Evolutionary conservation across 345 rosid species (phyloP).

Genomic region (Ailanthus altissimus): DNA sequence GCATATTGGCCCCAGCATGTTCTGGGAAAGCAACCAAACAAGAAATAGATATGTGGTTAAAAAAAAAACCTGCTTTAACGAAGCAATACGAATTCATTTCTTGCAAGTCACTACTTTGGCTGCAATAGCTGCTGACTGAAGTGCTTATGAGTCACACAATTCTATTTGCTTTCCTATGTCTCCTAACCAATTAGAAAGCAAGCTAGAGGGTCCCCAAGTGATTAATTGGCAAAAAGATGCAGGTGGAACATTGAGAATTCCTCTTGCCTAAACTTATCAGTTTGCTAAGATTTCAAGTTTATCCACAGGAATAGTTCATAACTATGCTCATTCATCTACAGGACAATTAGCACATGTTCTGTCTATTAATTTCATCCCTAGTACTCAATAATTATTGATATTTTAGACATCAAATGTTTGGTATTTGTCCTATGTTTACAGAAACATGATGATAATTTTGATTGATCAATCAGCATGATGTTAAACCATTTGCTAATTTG

Average conservation of each 20-base stretch:
- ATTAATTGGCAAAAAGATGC: background rate
- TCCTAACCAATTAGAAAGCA: background rate
- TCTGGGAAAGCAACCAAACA: background rate
- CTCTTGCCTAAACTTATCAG: background rate
- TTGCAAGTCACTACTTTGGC: background rate
- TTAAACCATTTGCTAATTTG: background rate
- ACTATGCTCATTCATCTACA: background rate
- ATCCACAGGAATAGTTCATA: background rate
- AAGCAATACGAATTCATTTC: background rate
- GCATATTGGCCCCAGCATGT: slow-evolving; percentile 3
- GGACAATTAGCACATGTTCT: background rate
- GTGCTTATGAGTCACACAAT: background rate
- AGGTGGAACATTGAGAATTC: background rate
- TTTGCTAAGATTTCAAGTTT: background rate
- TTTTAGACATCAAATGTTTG: background rate
- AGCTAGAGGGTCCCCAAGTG: background rate
- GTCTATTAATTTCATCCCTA: background rate
- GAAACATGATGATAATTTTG: background rate
- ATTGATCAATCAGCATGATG: background rate
- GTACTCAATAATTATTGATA: background rate
- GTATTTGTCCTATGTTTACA: background rate
- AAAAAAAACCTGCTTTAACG: background rate
- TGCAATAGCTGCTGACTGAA: background rate
- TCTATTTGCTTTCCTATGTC: background rate
- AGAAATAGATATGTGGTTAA: background rate